Evolutionary conservation across 2,329 filamentous ascomycete species (phyloP).

Genomic region (Pseudogymnoascus verrucosus): DNA sequence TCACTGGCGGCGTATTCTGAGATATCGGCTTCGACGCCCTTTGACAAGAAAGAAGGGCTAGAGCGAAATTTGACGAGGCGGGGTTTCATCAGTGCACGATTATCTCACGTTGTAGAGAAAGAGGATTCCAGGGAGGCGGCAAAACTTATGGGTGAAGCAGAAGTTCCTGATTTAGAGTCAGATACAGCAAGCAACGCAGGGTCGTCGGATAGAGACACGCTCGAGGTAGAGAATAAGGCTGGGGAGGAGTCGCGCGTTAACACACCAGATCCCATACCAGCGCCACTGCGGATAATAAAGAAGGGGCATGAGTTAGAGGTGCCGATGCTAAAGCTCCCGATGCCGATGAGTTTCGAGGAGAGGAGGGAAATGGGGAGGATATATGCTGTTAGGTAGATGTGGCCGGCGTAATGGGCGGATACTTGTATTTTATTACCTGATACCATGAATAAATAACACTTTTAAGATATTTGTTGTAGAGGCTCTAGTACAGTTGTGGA

Average conservation of each 20-base stretch:
- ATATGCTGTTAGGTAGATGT: not conserved
- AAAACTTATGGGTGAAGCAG: not conserved
- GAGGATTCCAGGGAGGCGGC: not conserved
- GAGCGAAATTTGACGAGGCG: not conserved
- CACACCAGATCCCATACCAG: not conserved
- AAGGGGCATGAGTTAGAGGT: not conserved
- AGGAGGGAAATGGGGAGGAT: not conserved
- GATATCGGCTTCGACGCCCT: not conserved
- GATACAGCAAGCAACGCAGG: not conserved
- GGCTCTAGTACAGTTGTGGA: not conserved
- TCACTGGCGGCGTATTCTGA: not conserved
- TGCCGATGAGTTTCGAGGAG: constrained; percentile 1
- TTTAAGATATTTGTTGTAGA: not conserved
- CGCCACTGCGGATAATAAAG: not conserved
- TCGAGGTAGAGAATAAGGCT: not conserved
- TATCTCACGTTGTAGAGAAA: not conserved
- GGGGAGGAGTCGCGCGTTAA: not conserved
- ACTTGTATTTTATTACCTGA: not conserved
- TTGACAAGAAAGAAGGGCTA: not conserved
- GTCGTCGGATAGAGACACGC: not conserved
- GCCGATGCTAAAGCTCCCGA: not conserved
- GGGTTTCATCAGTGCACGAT: not conserved
- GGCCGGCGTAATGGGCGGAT: not conserved
- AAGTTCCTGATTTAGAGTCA: not conserved
- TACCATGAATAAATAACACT: not conserved